Conservation (phyloP, 768 basidiomycete species). For the Calocera cornea region DNA sequence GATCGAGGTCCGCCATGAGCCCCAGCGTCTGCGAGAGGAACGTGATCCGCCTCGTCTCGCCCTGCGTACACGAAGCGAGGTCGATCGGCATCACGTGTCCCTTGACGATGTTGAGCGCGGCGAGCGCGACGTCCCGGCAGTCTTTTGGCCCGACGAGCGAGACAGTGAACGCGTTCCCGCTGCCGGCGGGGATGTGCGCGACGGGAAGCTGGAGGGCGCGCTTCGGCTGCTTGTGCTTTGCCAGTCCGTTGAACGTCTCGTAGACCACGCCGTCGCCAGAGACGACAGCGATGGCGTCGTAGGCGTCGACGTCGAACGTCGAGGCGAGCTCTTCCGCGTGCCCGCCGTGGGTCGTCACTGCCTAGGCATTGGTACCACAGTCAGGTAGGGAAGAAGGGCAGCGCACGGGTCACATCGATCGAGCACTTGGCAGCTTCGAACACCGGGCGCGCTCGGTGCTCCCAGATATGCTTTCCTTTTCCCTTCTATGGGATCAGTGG, state of each 20-base stretch:
- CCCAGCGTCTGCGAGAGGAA: slow-evolving; percentile 78
- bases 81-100: slow-evolving; percentile 66
- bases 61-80: slow-evolving; percentile 61
- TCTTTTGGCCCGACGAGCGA: slow-evolving; percentile 63
- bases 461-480: slow-evolving; percentile 41
- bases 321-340: slow-evolving; percentile 58
- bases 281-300: slow-evolving; percentile 58
- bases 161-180: slow-evolving; percentile 62
- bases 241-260: slow-evolving; percentile 74
- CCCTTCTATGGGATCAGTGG: slow-evolving; percentile 35
- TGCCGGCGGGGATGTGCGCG: slow-evolving; percentile 68
- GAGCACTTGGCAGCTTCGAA: slow-evolving; percentile 51
- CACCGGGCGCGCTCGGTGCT: slow-evolving; percentile 53
- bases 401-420: slow-evolving; percentile 50
- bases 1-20: slow-evolving; percentile 72
- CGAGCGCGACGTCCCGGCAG: slow-evolving; percentile 56
- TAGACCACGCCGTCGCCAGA: slow-evolving; percentile 79
- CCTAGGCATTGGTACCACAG: not conserved
- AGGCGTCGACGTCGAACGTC: slow-evolving; percentile 37
- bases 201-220: slow-evolving; percentile 56
- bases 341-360: slow-evolving; percentile 48
- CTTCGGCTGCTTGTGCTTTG: slow-evolving; percentile 44
- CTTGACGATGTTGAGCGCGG: slow-evolving; percentile 68
- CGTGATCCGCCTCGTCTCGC: slow-evolving; percentile 46
- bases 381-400: not conserved